These are phyloP conservation scores for Boletus fagicola DNA, from an alignment of 768 basidiomycete genomes.

Conservation along the genomic window DNA sequence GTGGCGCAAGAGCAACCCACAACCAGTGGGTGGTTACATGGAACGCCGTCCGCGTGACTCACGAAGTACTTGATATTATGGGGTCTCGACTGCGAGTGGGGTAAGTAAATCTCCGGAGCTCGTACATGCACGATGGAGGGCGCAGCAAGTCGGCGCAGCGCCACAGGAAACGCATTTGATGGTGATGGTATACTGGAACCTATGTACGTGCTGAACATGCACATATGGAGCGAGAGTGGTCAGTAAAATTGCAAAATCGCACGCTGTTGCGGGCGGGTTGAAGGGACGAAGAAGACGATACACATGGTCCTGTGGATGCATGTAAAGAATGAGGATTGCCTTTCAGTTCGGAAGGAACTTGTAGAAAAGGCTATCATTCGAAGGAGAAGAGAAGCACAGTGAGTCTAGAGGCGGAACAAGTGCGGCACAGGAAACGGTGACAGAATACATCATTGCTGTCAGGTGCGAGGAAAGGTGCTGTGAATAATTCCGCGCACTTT, in stretches of 20 bases:
- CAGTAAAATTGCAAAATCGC: conserved; percentile 20
- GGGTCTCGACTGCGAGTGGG: conserved; percentile 13
- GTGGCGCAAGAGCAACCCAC: conserved; percentile 12
- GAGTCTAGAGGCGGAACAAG: conserved; percentile 8
- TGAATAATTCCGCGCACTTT: neutral
- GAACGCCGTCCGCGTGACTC: conserved; percentile 1
- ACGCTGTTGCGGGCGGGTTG: conserved; percentile 3
- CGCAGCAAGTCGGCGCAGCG: neutral
- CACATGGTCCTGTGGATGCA: conserved; percentile 4
- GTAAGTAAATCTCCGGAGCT: conserved; percentile 20
- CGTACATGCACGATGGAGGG: neutral
- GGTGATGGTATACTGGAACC: neutral
- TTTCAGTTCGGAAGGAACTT: conserved; percentile 27
- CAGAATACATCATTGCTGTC: conserved; percentile 1
- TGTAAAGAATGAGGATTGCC: conserved; percentile 15
- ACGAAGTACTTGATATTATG: neutral
- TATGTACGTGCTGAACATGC: conserved; percentile 7
- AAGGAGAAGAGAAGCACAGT: conserved; percentile 12
- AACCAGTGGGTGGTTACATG: conserved; percentile 1
- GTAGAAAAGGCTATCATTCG: conserved; percentile 12
- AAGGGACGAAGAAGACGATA: conserved; percentile 4
- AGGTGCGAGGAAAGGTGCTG: conserved; percentile 1
- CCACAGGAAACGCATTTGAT: conserved; percentile 4
- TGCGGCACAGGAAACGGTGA: conserved; percentile 1
- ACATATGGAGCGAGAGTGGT: conserved; percentile 5